A percentile compares a stretch with the other conserved stretches of the same genome.
These are phyloP conservation scores for Cryptococcus wingfieldii DNA, from an alignment of 1,284 basidiomycete species.

Conservation along the genomic window DNA sequence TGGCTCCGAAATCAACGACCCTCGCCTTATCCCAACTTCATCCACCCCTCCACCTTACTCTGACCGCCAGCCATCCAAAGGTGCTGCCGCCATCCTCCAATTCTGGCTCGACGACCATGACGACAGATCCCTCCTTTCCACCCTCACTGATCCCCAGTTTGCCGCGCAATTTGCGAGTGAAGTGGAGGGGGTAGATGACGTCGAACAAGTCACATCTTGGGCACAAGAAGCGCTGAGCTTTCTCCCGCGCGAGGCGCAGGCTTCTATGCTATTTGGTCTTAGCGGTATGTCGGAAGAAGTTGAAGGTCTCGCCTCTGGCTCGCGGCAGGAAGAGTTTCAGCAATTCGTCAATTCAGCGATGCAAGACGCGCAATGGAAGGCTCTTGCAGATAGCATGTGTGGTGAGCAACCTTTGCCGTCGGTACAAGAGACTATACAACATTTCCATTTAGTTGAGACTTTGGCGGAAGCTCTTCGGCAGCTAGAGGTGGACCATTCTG, in stretches of 20 bases:
- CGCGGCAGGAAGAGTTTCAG: neutral
- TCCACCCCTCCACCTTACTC: neutral
- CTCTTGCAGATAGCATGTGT: neutral
- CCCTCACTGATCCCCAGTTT: neutral
- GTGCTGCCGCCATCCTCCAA: neutral
- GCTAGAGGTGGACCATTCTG: no score
- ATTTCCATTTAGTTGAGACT: neutral
- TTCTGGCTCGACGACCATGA: neutral
- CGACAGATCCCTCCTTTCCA: neutral
- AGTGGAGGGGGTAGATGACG: neutral
- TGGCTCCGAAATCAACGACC: no score
- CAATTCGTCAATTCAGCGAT: neutral
- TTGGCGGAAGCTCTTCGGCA: neutral
- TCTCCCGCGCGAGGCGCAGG: neutral
- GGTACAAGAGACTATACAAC: neutral
- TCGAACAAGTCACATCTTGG: neutral
- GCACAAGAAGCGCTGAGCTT: neutral
- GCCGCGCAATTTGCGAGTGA: neutral
- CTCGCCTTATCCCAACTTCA: no score
- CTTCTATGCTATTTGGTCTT: neutral
- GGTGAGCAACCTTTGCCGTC: neutral
- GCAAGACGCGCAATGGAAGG: neutral
- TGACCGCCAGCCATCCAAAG: neutral
- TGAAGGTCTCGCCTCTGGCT: neutral
- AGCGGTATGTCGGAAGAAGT: neutral